Conservation (phyloP, 495 filamentous ascomycete species). For the Apiosordaria backusii region DNA sequence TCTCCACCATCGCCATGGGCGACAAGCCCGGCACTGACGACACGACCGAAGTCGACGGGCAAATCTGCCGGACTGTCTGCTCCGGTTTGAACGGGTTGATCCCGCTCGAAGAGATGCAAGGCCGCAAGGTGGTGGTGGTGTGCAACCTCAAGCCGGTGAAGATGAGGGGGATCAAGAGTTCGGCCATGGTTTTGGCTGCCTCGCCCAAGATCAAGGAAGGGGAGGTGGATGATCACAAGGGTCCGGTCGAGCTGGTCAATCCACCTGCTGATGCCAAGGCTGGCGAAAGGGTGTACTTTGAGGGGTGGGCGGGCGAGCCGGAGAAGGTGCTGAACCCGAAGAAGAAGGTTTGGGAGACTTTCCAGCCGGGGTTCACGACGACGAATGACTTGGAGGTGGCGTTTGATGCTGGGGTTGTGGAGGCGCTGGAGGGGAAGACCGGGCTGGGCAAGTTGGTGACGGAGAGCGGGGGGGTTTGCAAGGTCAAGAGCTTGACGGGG, state of each 20-base stretch:
- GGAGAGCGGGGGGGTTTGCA: conserved; percentile 67
- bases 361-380: conserved; percentile 92
- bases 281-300: conserved; percentile 85
- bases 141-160: conserved; percentile 98
- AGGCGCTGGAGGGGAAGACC: conserved; percentile 54
- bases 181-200: conserved; percentile 93
- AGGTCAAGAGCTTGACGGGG: conserved; percentile 66
- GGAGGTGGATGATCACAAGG: conserved; percentile 76
- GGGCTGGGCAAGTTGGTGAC: conserved; percentile 67
- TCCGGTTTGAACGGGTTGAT: conserved; percentile 91
- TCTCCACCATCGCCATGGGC: conserved; percentile 94
- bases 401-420: conserved; percentile 45
- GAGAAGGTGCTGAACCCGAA: conserved; percentile 93
- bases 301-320: conserved; percentile 90
- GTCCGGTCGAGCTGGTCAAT: conserved; percentile 86
- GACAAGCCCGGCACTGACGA: conserved; percentile 83
- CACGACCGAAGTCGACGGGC: conserved; percentile 79
- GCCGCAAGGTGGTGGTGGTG: conserved; percentile 87
- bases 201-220: conserved; percentile 77
- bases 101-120: conserved; percentile 93
- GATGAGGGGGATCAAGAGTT: conserved; percentile 95
- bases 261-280: conserved; percentile 76
- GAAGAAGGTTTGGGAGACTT: conserved; percentile 97
- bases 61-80: conserved; percentile 90
- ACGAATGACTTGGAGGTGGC: conserved; percentile 73